Base-by-base conservation (phyloP, 2,329 filamentous ascomycete species). In the Sclerotinia spermophila region DNA sequence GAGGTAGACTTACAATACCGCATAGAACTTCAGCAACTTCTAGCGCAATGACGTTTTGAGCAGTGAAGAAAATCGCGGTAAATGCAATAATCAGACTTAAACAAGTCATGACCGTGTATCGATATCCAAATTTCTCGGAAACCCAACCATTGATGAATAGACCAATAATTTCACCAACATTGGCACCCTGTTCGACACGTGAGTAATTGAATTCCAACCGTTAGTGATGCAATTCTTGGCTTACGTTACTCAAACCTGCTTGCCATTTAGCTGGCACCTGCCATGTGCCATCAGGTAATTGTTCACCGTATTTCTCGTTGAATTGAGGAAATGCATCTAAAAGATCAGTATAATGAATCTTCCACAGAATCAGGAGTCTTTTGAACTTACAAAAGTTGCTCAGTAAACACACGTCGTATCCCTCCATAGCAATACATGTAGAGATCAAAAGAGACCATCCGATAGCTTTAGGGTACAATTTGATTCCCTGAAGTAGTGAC, bases 11-110 rank as follows among this genome's bases (percentile, higher is more conserved):
- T 64, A 71, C 69, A 21, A 71, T 81, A 68, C 84, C 82, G 60
- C 82, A 83, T 8, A 86, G 78, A 58, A 85, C 82, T 74, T 85
- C 82, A 42, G 82, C 84, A 3, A 82, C 82, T 13, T 84, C 78
- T 35, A 85, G 76, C 19, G 82, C 77, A 72, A 82, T 78, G 30
- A 85, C 80, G 58, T 82, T 83, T 62, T 81, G 79, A 5, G 84
- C 83, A 7, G 83, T 85, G 78, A 86, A 85, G 72, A 83, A 83
- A 67, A 86, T 82, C 35, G 84, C 80, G n/a, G 83, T 84, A 74
- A 82, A 83, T 3, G 80, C 81, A 42, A 79, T 80, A 68, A 85
- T 79, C 4, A 73, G 68, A 65, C 73, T 59, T 48, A 78, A 71
- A 10, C 75, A 73, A 5, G 72, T 72, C 30, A 78, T 62, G 51